These are phyloP conservation scores for Fusarium domesticum DNA, from an alignment of 2,329 filamentous ascomycete species.

Conservation along the genomic window DNA sequence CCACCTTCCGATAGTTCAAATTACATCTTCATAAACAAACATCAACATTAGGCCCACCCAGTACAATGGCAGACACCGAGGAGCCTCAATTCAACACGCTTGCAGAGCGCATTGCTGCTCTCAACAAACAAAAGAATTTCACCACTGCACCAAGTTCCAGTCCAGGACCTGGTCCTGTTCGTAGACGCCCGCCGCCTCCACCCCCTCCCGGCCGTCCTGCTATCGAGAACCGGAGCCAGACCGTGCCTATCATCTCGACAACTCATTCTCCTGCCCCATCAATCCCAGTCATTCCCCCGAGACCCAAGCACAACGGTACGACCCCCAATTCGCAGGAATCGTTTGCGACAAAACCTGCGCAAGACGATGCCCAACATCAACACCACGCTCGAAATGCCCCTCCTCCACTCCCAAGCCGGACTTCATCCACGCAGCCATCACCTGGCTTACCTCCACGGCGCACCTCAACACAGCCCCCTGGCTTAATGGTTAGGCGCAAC, in stretches of 20 bases:
- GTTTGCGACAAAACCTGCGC: conserved; percentile 4
- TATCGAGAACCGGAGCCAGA: conserved; percentile 36
- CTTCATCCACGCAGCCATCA: conserved; percentile 33
- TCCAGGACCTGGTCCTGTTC: conserved; percentile 40
- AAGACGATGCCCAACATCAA: conserved; percentile 15
- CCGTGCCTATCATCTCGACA: conserved; percentile 36
- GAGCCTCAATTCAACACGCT: conserved; percentile 61
- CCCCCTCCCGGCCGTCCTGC: conserved; percentile 43
- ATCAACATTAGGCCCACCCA: background rate
- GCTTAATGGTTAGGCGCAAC: conserved; percentile 45
- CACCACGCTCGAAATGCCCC: conserved; percentile 21
- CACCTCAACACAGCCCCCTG: conserved; percentile 41
- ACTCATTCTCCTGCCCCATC: conserved; percentile 14
- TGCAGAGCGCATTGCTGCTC: conserved; percentile 60
- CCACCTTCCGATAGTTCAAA: conserved; percentile 3
- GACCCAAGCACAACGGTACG: conserved; percentile 18
- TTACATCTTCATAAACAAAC: background rate
- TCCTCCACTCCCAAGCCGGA: conserved; percentile 37
- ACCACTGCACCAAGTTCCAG: conserved; percentile 40
- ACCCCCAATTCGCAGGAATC: conserved; percentile 8
- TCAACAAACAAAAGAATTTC: conserved; percentile 62
- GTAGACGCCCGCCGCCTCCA: conserved; percentile 39
- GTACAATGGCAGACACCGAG: conserved; percentile 56
- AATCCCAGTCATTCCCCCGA: conserved; percentile 20
- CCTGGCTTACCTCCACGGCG: conserved; percentile 52